Base-by-base conservation (phyloP, 306 rosid genomes). In the Mucuna pruriens region DNA sequence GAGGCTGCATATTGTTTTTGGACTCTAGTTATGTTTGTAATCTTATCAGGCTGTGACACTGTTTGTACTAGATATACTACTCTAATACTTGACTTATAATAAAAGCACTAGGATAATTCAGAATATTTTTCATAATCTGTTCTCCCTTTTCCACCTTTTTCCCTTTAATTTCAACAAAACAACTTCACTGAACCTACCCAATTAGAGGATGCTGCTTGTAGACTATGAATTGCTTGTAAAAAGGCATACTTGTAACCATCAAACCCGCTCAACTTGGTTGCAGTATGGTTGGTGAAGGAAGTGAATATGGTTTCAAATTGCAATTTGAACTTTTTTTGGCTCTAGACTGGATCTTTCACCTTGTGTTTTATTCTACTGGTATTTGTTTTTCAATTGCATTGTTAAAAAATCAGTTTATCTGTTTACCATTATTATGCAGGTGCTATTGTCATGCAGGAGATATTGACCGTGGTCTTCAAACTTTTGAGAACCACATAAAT, bases 381-480 rank as follows among this genome's bases (percentile, higher is more conserved):
- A 64, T 46, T 31, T 77, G 54, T 65, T 40, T 55, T 22, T 57
- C 57, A 20, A 17, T 75, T 71, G 40, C 76, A 57, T 64, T n/a
- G 67, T 69, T 57, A 31, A 34, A 44, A n/a, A 6, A 17, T 55
- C 68, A 58, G 45, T 58, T 76, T 66, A 36, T 80, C 74, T 54
- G 42, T 49, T 83, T 73, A 57, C 74, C 84, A 36, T 84, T 80
- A 79, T 75, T 78, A 34, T 80, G 76, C 87, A 95, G 98, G 92
- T 90, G 98, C 85, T 91, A 93, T 84, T 83, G 93, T 80, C 71
- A 84, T 55, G 85, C 90, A 26, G 97, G 98, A 77, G 91, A 92
- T 72, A 85, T 95, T 87, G 98, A 93, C 46, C 90, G 84, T 76
- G 97, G 83, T 80, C 86, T 71, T 76, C 85, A 85, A 78, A 44